Evolutionary conservation across 805 yeast species (phyloP).

Genomic region (Ogataea nakhonphanomensis): DNA sequence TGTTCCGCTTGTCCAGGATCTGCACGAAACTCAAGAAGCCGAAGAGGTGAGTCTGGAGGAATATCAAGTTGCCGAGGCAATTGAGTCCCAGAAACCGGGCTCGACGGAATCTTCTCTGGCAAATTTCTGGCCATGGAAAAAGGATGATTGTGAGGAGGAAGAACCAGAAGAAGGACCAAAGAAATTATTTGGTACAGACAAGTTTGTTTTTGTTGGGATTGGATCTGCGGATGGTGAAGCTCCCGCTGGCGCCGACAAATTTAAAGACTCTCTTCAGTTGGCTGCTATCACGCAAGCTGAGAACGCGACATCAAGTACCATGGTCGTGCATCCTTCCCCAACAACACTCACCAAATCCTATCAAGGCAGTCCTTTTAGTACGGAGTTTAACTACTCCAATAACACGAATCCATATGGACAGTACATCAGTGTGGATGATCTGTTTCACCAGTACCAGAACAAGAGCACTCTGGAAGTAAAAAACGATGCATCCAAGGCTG

Average conservation of each 20-base stretch:
- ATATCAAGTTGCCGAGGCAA: not conserved
- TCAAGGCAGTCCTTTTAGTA: not conserved
- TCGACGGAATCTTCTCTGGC: constrained; percentile 1
- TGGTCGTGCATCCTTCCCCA: not conserved
- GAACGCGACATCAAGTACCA: not conserved
- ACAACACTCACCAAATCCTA: no score
- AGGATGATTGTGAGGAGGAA: constrained; percentile 19
- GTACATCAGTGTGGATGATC: constrained; percentile 4
- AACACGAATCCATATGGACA: not conserved
- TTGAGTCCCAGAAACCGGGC: not conserved
- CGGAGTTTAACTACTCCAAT: not conserved
- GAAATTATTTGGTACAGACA: constrained; percentile 24
- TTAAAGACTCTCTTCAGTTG: not conserved
- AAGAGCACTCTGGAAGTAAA: constrained; percentile 6
- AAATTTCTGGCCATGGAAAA: constrained; percentile 12
- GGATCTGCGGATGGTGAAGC: constrained; percentile 17
- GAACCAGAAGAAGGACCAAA: constrained; percentile 12
- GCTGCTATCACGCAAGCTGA: constrained; percentile 3
- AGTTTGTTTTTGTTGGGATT: constrained; percentile 29
- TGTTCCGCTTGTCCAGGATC: not conserved
- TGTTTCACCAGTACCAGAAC: constrained; percentile 20
- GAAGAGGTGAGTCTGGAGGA: constrained; percentile 5
- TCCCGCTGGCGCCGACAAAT: no score
- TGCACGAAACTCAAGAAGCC: not conserved
- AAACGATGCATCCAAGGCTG: constrained; percentile 12